phyloP scores from a whole-genome alignment of 768 basidiomycete genomes.

The Strobilomyces confusus region DNA sequence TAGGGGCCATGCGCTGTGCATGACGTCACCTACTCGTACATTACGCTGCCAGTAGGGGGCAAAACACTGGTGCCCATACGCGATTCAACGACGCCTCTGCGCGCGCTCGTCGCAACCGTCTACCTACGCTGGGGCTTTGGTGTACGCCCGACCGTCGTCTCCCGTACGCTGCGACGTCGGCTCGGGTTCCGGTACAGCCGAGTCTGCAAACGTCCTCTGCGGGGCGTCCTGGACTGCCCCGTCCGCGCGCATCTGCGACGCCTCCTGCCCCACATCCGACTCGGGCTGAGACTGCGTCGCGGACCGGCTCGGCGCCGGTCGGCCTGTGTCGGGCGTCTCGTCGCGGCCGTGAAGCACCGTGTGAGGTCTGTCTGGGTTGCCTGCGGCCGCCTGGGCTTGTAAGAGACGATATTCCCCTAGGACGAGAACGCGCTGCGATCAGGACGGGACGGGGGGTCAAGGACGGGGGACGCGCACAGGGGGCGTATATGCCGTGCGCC shows the following conservation, averaged over 20 bases:
- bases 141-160: not conserved
- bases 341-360: not conserved
- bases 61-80: too few species aligned
- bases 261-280: not conserved
- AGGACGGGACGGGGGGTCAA: too few species aligned
- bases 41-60: too few species aligned
- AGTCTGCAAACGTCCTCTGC: too few species aligned
- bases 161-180: not conserved
- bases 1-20: constrained; percentile 20
- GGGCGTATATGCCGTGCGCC: constrained; percentile 8
- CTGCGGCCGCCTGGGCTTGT: constrained; percentile 16
- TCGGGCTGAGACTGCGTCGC: not conserved
- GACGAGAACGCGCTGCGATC: too few species aligned
- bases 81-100: not conserved
- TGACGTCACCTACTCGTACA: constrained; percentile 25
- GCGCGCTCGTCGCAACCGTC: not conserved
- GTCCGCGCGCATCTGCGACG: not conserved
- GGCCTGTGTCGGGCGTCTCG: not conserved
- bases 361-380: constrained; percentile 17
- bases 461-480: constrained; percentile 23
- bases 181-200: too few species aligned
- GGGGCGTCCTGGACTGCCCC: too few species aligned
- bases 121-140: not conserved
- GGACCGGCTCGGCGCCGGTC: not conserved
- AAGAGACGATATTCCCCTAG: constrained; percentile 28